Base-by-base conservation (phyloP, 2,329 filamentous ascomycete genomes). In the Sarocladium strictum region DNA sequence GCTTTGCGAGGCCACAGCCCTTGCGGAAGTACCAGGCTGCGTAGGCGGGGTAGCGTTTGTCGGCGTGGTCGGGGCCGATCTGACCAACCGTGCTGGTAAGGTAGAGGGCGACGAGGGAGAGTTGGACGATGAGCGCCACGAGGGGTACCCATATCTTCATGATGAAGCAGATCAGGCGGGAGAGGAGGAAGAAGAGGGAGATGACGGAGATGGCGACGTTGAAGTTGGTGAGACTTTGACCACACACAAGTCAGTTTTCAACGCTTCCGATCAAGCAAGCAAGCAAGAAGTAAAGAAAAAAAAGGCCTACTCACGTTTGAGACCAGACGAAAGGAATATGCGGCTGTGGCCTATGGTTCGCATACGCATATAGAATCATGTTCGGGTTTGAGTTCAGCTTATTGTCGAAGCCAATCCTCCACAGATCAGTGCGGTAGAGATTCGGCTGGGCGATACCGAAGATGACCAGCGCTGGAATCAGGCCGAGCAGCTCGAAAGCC, bases 161-260 rank as follows among this genome's bases (percentile, higher is more conserved):
- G 63, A 89, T 82, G 70, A 81, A 85, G 63, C 81, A 76, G 58
- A 87, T 81, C 59, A 81, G 76, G 74, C 90, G 91, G 67, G 78
- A 75, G 43, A 92, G 78, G 58, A 90, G 79, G 66, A 90, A 77
- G 74, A 93, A 93, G 67, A 89, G 85, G 56, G 83, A 85, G 54
- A 90, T 75, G 60, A 93, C 80, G 35, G 87, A 86, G 61, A 91
- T 86, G 64, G 86, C 85, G 61, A 91, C 82, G 64, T 92, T 90
- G 72, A 81, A 90, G 61, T 86, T 76, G 49, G 88, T 90, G 58
- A 90, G 75, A 55, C 88, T 92, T 49, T 35, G 32, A 62, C 12
- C 7, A 32, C n/a, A n/a, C n/a, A n/a, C n/a, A n/a, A n/a, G n/a
- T n/a, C n/a, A n/a, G n/a, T n/a, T n/a, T n/a, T n/a, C n/a, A n/a